Conservation (phyloP, 2,329 filamentous ascomycete species). For the Colletotrichum spinosum region DNA sequence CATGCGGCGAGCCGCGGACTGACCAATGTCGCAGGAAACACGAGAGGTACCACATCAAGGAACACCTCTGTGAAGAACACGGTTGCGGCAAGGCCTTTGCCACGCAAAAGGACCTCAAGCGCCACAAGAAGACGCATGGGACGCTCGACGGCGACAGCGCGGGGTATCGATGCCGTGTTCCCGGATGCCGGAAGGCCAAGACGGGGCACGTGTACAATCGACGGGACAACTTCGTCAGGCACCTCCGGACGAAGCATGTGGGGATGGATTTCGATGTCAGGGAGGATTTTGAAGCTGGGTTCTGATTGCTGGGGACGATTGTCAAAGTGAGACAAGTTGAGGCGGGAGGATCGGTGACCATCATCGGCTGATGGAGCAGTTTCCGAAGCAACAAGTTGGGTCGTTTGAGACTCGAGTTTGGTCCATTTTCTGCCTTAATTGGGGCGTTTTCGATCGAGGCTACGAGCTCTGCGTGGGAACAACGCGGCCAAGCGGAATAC, state of each 20-base stretch:
- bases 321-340: background rate
- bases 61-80: conserved; percentile 36
- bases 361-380: too few species aligned
- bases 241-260: conserved; percentile 41
- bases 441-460: too few species aligned
- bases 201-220: conserved; percentile 43
- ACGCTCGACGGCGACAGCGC: conserved; percentile 36
- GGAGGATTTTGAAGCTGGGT: conserved; percentile 27
- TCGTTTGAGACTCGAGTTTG: too few species aligned
- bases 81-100: conserved; percentile 41
- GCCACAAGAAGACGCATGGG: conserved; percentile 39
- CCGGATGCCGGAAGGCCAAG: conserved; percentile 42
- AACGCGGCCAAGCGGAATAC: too few species aligned
- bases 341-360: too few species aligned
- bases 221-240: conserved; percentile 43
- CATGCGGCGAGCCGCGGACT: conserved; percentile 4
- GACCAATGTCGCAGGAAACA: conserved; percentile 37
- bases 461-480: too few species aligned
- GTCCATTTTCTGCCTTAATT: too few species aligned
- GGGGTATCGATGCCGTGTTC: conserved; percentile 42
- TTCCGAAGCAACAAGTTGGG: too few species aligned
- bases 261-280: conserved; percentile 34
- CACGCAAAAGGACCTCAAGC: conserved; percentile 44
- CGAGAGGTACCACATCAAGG: conserved; percentile 41
- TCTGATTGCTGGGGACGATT: background rate